Percentiles rank a stretch among this genome's conserved stretches.
These are phyloP conservation scores for Chamaenerion angustifolium DNA, from an alignment of 345 rosid genomes.

Conservation along the genomic window DNA sequence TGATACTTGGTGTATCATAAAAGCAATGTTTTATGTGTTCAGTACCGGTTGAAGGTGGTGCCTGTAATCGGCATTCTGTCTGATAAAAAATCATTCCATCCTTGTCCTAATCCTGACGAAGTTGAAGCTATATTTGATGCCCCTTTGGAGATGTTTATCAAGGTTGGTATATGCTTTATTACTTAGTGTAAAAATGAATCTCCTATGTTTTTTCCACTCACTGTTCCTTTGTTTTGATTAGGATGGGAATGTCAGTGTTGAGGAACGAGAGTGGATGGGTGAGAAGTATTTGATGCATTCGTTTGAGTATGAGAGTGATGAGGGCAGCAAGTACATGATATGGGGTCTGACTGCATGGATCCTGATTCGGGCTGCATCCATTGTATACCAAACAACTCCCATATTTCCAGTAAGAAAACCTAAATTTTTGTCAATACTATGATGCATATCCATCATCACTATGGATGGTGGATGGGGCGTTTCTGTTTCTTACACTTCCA, in stretches of 20 bases:
- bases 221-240: no score
- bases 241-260: constrained; percentile 7
- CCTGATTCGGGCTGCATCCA: constrained; percentile 64
- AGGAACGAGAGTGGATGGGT: constrained; percentile 69
- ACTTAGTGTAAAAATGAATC: no score
- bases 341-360: constrained; percentile 74
- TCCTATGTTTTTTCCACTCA: no score
- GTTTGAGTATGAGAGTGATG: constrained; percentile 42
- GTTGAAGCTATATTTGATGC: constrained; percentile 56
- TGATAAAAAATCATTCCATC: constrained; percentile 32
- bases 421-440: constrained; percentile 14
- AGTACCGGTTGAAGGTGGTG: constrained; percentile 31
- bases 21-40: constrained; percentile 6
- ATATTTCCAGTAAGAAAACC: constrained; percentile 52
- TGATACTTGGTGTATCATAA: neutral
- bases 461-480: no score
- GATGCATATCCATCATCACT: no score
- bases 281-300: constrained; percentile 41
- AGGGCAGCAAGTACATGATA: constrained; percentile 30
- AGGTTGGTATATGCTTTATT: constrained; percentile 18
- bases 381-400: constrained; percentile 43
- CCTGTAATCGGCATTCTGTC: constrained; percentile 46
- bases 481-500: no score
- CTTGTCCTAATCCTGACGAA: constrained; percentile 32
- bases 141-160: constrained; percentile 66